Conservation (phyloP, 306 rosid genomes). For the Prunus campanulata region DNA sequence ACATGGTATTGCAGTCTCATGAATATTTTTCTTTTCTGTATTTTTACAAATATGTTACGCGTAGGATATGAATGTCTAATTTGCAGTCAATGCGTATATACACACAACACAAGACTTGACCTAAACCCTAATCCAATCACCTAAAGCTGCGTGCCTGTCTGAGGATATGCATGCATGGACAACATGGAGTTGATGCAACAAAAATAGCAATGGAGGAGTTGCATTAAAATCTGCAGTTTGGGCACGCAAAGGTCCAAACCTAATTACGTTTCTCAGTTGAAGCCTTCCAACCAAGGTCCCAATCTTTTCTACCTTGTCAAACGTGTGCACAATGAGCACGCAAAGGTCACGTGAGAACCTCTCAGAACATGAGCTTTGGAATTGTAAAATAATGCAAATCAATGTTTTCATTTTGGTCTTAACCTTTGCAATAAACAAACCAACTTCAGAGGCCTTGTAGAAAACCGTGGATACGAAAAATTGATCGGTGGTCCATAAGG, state of each 20-base stretch:
- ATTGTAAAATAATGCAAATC: constrained; percentile 22
- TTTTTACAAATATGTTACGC: too few species aligned
- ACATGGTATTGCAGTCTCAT: too few species aligned
- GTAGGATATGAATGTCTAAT: too few species aligned
- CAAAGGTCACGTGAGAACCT: constrained; percentile 20
- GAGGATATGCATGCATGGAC: neutral
- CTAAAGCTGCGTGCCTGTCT: neutral
- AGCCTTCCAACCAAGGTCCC: neutral
- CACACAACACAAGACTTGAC: neutral
- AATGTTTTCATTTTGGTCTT: constrained; percentile 5
- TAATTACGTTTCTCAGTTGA: neutral
- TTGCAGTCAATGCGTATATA: too few species aligned
- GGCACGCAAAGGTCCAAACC: neutral
- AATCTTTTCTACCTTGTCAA: neutral
- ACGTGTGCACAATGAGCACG: neutral
- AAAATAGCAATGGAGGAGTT: neutral
- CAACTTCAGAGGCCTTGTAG: neutral
- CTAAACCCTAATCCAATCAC: neutral
- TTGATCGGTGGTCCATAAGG: constrained; percentile 1
- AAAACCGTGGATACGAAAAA: neutral
- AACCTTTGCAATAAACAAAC: neutral
- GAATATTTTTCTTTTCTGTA: too few species aligned
- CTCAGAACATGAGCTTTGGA: constrained; percentile 21
- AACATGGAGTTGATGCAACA: neutral
- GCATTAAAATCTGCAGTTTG: neutral